Base-by-base conservation (phyloP, 208 protist genomes). In the Lotmaria passim region DNA sequence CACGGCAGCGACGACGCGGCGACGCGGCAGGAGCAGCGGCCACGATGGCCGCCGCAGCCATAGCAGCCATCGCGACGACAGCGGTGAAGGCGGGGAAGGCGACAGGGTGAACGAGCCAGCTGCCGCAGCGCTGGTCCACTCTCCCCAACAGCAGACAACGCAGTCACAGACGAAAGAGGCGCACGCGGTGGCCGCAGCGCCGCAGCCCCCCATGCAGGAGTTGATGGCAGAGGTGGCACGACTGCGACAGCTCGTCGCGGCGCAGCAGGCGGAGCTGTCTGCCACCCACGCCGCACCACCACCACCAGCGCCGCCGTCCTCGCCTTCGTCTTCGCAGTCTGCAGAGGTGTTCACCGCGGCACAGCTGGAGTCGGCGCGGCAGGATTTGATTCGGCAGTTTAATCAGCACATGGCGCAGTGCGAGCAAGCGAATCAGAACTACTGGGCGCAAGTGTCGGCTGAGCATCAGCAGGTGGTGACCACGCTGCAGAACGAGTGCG, bases 361-460 rank as follows among this genome's bases (percentile, higher is more conserved):
- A 2, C 61, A 81, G 38, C 38, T 70, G 57, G 70, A 87, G 7
- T 15, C 24, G 19, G 55, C 48, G 23, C 47, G 59, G 30, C 19
- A 61, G 36, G 28, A 65, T 3, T 57, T 90, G 17, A 68, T 85
- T 4, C 52, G 52, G 23, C 66, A 90, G 57, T 90, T 85, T 52
- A 86, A 82, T 67, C 62, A 57, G 5, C 84, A 90, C 76, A 84
- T 90, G 71, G 41, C 65, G 21, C 67, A 78, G 51, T 84, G 78
- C 51, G 82, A 90, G 70, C 11, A 52, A 38, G 70, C 74, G 5
- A 86, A 89, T 50, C 55, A 78, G 64, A 57, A 43, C 0, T 78
- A 81, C 58, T 85, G 80, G 78, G 48, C 38, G 14, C 39, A 72
- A 38, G 58, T 60, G 8, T 51, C 56, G n/a, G 50, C 36, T 21